Base-by-base conservation (phyloP, 2,329 filamentous ascomycete species). In the Kalaharituber pfeilii region DNA sequence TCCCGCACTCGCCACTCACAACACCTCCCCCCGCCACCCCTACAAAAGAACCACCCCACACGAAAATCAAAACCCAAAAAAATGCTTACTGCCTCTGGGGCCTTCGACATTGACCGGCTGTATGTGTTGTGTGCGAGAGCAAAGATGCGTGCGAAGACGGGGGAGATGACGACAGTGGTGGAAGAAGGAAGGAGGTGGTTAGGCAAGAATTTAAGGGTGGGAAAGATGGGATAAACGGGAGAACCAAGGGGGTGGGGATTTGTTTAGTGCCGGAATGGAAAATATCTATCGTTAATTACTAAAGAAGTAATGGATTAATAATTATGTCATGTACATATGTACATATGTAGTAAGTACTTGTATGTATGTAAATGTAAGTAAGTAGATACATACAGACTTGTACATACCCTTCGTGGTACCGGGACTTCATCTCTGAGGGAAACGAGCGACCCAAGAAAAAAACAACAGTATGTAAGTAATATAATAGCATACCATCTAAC, bases 11-110 rank as follows among this genome's bases (percentile, higher is more conserved):
- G 49, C 11, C 57, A 56, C 28, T n/a, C 18, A 22, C 15, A 49
- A 52, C 5, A 3, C 4, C 7, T 6, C 45, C 27, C 28, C 28
- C n/a, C 29, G 60, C 61, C 57, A 61, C 27, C 53, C 52, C 29
- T 50, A 55, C 51, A 20, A 30, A 28, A 50, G 28, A 36, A 24
- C 58, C 50, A 54, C 51, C 42, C 22, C 7, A 15, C 15, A 26
- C 13, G 45, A 28, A 26, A n/a, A 50, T n/a, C n/a, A 56, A 50
- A 18, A n/a, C 44, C 24, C 18, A 27, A 47, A 42, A 49, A 26
- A 39, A 5, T 4, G 20, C 4, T 39, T 39, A 9, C 4, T 2
- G 13, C 5, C 5, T 3, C 7, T 29, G 27, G 44, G 44, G 51
- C 42, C 13, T 49, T 57, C 6, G 56, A 56, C 42, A 50, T 58